Base-by-base conservation (phyloP, 2,329 filamentous ascomycete species). In the Monosporascus cannonballus region DNA sequence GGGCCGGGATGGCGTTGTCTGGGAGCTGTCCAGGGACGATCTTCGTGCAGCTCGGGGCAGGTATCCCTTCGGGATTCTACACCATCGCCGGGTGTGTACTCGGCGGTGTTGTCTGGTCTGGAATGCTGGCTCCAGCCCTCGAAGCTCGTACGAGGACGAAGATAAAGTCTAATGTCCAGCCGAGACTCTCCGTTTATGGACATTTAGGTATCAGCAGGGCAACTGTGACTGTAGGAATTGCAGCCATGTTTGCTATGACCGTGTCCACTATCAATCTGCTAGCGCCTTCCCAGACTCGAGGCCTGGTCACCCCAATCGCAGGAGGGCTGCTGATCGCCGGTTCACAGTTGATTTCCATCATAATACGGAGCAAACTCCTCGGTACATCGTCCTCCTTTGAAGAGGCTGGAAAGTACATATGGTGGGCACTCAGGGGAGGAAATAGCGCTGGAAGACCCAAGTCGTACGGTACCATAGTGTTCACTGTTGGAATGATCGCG, bases 1-100 rank as follows among this genome's bases (percentile, higher is more conserved):
- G 85, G 37, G 65, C 77, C n/a, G 85, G 85, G 51, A 86, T 88
- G 84, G 76, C 81, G 6, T 69, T 87, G 17, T 79, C 83, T 0
- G 84, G 83, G 8, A 79, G 84, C 0, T 87, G 85, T 54, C 83
- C 85, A 0, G 85, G 85, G 0, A 86, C 83, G 0, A 75, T 86
- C 6, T 75, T 86, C 48, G 77, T 79, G 0, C 85, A 89, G 66
- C 61, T 82, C 11, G 83, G 76, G 2, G 70, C 76, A 14, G 77
- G 80, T 1, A 70, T 84, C 3, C 68, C 62, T 2, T 76, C 78
- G 0, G 81, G 81, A 0, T 64, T 75, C 39, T 78, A 74, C 50
- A 77, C 79, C 0, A 67, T 86, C 2, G 67, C 69, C 0, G 85
- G 85, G 6, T 78, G 76, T 24, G 56, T 81, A 0, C 54, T 78